These are phyloP conservation scores for Capsicum chinense DNA, from an alignment of 257 asterid genomes.

Conservation along the genomic window DNA sequence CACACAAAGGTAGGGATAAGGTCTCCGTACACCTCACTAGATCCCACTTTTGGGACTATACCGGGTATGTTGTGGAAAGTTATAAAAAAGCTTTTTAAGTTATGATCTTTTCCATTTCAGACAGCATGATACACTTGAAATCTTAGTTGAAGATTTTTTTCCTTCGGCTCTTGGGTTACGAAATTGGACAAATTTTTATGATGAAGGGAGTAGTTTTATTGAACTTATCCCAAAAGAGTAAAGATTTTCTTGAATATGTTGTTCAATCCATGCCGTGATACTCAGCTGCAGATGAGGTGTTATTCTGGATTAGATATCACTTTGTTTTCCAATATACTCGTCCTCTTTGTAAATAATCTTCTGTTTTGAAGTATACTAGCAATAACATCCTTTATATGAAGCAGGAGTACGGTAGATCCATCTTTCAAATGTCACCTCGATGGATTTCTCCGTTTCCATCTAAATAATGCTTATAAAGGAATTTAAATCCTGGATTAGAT, in stretches of 20 bases:
- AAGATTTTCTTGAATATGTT: not conserved
- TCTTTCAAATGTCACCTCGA: not conserved
- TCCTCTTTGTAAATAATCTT: not conserved
- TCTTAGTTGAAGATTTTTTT: no score
- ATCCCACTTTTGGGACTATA: no score
- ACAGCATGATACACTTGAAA: no score
- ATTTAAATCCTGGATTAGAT: not conserved
- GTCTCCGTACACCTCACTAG: no score
- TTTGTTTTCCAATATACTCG: not conserved
- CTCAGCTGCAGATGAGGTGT: constrained; percentile 9
- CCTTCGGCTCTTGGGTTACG: not conserved
- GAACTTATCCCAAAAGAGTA: not conserved
- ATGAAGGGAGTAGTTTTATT: not conserved
- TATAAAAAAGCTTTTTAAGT: no score
- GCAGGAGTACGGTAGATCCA: not conserved
- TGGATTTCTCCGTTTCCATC: not conserved
- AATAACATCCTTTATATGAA: not conserved
- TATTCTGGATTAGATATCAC: not conserved
- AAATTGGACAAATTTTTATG: not conserved
- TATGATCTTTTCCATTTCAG: no score
- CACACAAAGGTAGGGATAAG: no score
- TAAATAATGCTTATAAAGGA: not conserved
- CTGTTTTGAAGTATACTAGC: not conserved
- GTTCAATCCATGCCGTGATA: not conserved
- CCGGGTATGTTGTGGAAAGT: no score